A percentile compares a stretch with the other conserved stretches of the same genome.
Conservation (phyloP, 805 yeast genomes). For the Wickerhamomyces kurtzmanii region DNA sequence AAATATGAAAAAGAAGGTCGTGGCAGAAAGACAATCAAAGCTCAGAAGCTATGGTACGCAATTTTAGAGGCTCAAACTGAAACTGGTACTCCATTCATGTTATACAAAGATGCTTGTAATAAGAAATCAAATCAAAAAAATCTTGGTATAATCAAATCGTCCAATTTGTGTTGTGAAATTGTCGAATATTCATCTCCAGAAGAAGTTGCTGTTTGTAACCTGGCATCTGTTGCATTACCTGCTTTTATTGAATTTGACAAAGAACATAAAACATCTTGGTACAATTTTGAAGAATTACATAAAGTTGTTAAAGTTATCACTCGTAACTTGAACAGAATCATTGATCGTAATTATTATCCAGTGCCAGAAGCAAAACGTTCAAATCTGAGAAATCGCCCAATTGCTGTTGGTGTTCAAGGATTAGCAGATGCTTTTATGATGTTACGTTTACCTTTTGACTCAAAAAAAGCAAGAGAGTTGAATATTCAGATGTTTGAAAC, state of each 20-base stretch:
- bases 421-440: slow-evolving; percentile 81
- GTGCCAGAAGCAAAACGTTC: slow-evolving; percentile 65
- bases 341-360: slow-evolving; percentile 83
- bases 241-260: slow-evolving; percentile 47
- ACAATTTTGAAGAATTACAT: slow-evolving; percentile 71
- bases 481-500: slow-evolving; percentile 90
- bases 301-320: slow-evolving; percentile 67
- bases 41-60: slow-evolving; percentile 87
- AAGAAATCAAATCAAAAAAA: slow-evolving; percentile 83
- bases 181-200: slow-evolving; percentile 88
- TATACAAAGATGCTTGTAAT: slow-evolving; percentile 91
- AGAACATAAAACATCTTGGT: slow-evolving; percentile 35
- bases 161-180: slow-evolving; percentile 91
- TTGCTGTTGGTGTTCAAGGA: slow-evolving; percentile 98
- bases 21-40: slow-evolving; percentile 58
- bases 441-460: slow-evolving; percentile 79
- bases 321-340: slow-evolving; percentile 70
- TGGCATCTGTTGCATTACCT: slow-evolving; percentile 88
- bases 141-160: slow-evolving; percentile 85
- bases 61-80: slow-evolving; percentile 90
- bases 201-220: slow-evolving; percentile 92
- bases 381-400: slow-evolving; percentile 79
- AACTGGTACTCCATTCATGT: slow-evolving; percentile 93
- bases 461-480: slow-evolving; percentile 62
- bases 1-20: slow-evolving; percentile 64